Base-by-base conservation (phyloP, 495 filamentous ascomycete genomes). In the Chaetomium fimeti region DNA sequence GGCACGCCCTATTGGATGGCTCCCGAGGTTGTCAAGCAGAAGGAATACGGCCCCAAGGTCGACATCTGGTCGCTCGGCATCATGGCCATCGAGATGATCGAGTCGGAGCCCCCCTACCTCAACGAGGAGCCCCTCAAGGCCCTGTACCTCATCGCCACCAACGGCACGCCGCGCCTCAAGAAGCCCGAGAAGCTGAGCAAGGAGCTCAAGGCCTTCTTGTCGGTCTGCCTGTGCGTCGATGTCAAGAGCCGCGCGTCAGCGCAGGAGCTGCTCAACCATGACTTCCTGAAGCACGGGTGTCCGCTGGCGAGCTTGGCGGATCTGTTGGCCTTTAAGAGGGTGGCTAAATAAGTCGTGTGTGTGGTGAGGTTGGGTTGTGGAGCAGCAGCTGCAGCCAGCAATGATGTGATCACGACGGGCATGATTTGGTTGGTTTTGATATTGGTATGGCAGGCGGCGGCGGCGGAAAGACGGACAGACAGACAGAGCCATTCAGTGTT, bases 81-180 rank as follows among this genome's bases (percentile, higher is more conserved):
- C 79, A 98, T 98, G 94, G 93, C 94, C 47, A 98, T 98, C 68
- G 94, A 98, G 80, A 97, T 98, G 95, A 98, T 98, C 72, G 95
- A 98, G 77, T 93, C 90, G 13, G 94, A 98, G 73, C 94, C 94
- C 8, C 94, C 94, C 0, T 98, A 98, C 75, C 84, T 98, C 28
- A 98, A 97, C 76, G 94, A 98, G 76, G 93, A 98, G 77, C 94
- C 94, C 0, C 85, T 98, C 38, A 98, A 98, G 82, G 94, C 91
- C 15, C 85, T 98, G 53, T 98, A 95, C 71, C 85, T 98, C 43
- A 98, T 98, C 71, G 94, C 94, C 40, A 98, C 95, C 64, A 96
- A 98, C 73, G 95, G 95, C 65, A 98, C 95, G 6, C 94, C 94
- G 15, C 87, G 91, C 22, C 84, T 98, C 54, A 98, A 98, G 89